Evolutionary conservation across 78 protist species (phyloP).

Genomic region (Dictyostelium capitatum): DNA sequence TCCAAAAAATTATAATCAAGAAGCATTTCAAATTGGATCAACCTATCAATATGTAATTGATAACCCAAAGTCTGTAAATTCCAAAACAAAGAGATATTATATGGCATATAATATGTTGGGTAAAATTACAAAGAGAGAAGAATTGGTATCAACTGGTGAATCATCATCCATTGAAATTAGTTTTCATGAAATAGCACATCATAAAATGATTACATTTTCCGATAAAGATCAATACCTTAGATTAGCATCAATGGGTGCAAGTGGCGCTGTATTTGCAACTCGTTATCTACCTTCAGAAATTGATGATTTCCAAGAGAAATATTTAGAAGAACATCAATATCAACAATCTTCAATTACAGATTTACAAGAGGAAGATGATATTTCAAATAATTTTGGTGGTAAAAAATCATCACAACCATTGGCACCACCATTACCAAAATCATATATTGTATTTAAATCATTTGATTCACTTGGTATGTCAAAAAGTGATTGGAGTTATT

Average conservation of each 20-base stretch:
- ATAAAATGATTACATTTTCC: slow-evolving; percentile 33
- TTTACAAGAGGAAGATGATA: background rate
- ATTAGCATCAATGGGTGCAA: slow-evolving; percentile 25
- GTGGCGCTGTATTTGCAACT: slow-evolving; percentile 52
- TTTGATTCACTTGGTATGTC: slow-evolving; percentile 9
- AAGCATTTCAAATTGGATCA: slow-evolving; percentile 63
- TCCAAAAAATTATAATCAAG: slow-evolving; percentile 18
- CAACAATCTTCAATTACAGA: too few relatives aligned
- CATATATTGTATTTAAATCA: slow-evolving; percentile 29
- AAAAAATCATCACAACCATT: background rate
- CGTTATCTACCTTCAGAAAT: background rate
- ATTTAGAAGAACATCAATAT: background rate
- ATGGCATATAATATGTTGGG: slow-evolving; percentile 61
- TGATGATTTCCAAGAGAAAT: background rate
- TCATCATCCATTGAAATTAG: slow-evolving; percentile 50
- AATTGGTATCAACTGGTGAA: background rate
- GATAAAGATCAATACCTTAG: slow-evolving; percentile 19
- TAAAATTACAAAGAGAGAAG: slow-evolving; percentile 57
- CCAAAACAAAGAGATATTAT: slow-evolving; percentile 45
- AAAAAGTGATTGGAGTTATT: slow-evolving; percentile 8
- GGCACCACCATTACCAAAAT: background rate
- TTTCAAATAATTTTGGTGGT: background rate
- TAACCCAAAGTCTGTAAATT: background rate
- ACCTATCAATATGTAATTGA: slow-evolving; percentile 7
- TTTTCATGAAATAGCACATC: slow-evolving; percentile 20